Evolutionary conservation across 1,139 yeast genomes (phyloP).

Genomic region (Arxiozyma bovina): DNA sequence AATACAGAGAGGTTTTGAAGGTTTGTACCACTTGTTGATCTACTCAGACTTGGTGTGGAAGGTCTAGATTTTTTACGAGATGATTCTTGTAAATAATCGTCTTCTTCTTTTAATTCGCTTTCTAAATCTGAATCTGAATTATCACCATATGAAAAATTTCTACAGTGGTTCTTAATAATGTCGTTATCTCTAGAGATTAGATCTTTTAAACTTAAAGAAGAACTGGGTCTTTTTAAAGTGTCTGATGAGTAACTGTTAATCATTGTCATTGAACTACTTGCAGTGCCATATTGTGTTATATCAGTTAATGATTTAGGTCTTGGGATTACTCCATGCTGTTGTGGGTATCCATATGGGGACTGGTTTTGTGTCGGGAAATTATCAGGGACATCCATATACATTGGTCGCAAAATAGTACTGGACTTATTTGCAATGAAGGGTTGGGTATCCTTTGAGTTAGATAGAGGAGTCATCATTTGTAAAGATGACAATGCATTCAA

Average conservation of each 20-base stretch:
- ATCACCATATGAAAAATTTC: conserved; percentile 2
- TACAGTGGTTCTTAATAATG: conserved; percentile 1
- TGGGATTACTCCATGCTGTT: conserved; percentile 10
- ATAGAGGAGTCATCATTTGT: conserved; percentile 35
- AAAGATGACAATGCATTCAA: conserved; percentile 32
- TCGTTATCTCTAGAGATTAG: conserved; percentile 22
- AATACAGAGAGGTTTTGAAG: conserved; percentile 4
- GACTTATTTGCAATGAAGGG: neutral
- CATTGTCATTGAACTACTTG: neutral
- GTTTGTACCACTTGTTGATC: conserved; percentile 15
- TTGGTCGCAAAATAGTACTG: conserved; percentile 3
- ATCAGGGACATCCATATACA: conserved; percentile 18
- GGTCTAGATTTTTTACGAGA: conserved; percentile 22
- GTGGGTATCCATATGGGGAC: neutral
- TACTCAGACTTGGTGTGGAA: conserved; percentile 21
- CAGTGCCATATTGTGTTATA: conserved; percentile 7
- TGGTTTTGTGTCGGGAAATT: neutral
- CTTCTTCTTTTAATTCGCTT: conserved; percentile 6
- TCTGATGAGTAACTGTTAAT: neutral
- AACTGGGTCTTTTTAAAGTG: conserved; percentile 19
- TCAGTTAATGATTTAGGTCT: conserved; percentile 25
- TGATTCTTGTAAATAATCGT: conserved; percentile 12
- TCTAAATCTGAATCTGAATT: conserved; percentile 1
- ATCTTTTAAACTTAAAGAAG: conserved; percentile 21
- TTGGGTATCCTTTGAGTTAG: conserved; percentile 1